These are phyloP conservation scores for Arachis stenosperma DNA, from an alignment of 306 rosid species.

Conservation along the genomic window DNA sequence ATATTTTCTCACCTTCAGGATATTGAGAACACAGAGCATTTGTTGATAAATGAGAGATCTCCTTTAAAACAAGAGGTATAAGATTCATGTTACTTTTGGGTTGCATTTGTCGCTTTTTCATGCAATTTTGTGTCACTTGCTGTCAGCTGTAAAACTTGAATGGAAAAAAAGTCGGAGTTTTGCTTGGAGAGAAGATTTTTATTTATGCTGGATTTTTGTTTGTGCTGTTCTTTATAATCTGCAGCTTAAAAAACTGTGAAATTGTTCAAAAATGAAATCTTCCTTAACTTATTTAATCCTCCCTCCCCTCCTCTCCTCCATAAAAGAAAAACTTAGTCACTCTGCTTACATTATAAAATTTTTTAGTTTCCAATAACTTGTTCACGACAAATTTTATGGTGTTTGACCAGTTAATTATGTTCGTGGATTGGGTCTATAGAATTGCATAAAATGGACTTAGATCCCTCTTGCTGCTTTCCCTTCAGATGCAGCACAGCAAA, in stretches of 20 bases:
- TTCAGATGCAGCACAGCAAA: not conserved
- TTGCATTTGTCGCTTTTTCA: conserved; percentile 19
- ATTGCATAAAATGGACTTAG: conserved; percentile 23
- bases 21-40: conserved; percentile 54
- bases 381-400: not conserved
- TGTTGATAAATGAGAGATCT: conserved; percentile 51
- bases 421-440: not conserved
- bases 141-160: conserved; percentile 11
- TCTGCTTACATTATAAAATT: conserved; percentile 9
- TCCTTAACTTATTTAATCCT: not conserved
- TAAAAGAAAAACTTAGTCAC: not conserved
- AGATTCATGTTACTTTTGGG: conserved; percentile 6
- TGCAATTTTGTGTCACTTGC: conserved; percentile 16
- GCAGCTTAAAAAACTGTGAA: conserved; percentile 16
- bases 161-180: conserved; percentile 2
- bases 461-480: conserved; percentile 25
- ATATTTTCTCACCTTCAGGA: conserved; percentile 85
- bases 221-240: conserved; percentile 17
- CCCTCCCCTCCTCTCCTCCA: too few relatives aligned
- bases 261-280: conserved; percentile 4
- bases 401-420: conserved; percentile 6
- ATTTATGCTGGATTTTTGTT: conserved; percentile 5
- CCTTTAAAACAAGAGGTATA: conserved; percentile 57
- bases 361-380: conserved; percentile 7
- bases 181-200: conserved; percentile 3